A percentile compares a stretch with the other conserved stretches of the same genome.
Conservation (phyloP, 2,329 filamentous ascomycete species). For the Furcasterigmium sp. region DNA sequence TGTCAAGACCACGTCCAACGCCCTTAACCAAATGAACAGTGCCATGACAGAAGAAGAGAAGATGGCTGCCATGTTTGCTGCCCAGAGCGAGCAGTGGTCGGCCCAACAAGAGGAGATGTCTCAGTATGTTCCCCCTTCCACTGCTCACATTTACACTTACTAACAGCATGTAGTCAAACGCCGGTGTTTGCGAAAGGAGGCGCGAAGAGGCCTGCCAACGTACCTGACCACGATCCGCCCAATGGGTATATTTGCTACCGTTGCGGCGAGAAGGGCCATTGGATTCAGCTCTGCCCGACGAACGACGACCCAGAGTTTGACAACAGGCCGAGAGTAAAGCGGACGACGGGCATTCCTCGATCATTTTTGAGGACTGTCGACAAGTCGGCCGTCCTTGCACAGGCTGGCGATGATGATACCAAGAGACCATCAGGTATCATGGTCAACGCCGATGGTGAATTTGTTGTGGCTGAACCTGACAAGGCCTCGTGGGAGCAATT, state of each 20-base stretch:
- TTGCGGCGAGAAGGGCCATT: slow-evolving; percentile 96
- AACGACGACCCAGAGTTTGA: slow-evolving; percentile 97
- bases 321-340: slow-evolving; percentile 86
- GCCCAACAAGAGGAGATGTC: slow-evolving; percentile 92
- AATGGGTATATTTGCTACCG: slow-evolving; percentile 94
- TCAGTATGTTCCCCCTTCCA: slow-evolving; percentile 49
- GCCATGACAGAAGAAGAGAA: slow-evolving; percentile 91
- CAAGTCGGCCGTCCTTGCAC: slow-evolving; percentile 71
- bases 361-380: slow-evolving; percentile 95
- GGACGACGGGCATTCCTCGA: slow-evolving; percentile 92
- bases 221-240: slow-evolving; percentile 89
- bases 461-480: slow-evolving; percentile 93
- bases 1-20: slow-evolving; percentile 50
- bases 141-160: slow-evolving; percentile 6
- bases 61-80: slow-evolving; percentile 85
- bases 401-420: slow-evolving; percentile 70
- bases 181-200: slow-evolving; percentile 54
- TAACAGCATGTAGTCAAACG: slow-evolving; percentile 48
- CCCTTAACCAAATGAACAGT: slow-evolving; percentile 62
- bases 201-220: slow-evolving; percentile 63
- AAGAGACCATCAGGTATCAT: slow-evolving; percentile 87
- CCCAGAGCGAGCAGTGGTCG: slow-evolving; percentile 87
- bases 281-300: slow-evolving; percentile 97
- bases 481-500: slow-evolving; percentile 96
- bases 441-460: slow-evolving; percentile 96